Base-by-base conservation (phyloP, 208 protist species). In the Wallacemonas sp. region DNA sequence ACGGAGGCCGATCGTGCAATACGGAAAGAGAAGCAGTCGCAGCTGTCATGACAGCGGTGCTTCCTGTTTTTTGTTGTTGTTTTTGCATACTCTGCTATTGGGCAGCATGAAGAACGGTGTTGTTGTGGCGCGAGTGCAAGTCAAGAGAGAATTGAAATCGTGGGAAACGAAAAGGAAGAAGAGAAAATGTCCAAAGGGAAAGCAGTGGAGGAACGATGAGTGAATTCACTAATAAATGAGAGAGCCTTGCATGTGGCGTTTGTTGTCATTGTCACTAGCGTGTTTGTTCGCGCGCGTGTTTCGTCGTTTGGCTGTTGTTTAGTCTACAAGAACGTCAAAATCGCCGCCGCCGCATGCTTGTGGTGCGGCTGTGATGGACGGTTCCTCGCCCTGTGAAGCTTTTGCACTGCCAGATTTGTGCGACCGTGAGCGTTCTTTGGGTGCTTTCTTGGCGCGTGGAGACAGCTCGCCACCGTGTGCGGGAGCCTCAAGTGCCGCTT, bases 1-100 rank as follows among this genome's bases (percentile, higher is more conserved):
- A 49, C 44, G 44, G 44, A 49, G 44, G 19, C 17, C 44, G 44
- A 16, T 21, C 44, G 44, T 41, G 36, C 24, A 9, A 65, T 49
- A 65, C 36, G 46, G 64, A 64, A 64, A 64, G 34, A 64, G 19
- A 64, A 54, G 34, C 17, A 8, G 24, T 54, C 17, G 6, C 8
- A 48, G 21, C 19, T 41, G 34, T 64, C 24, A 64, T 48, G 24
- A 39, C 23, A 61, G 9, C 24, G 5, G 9, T 17, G 36, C 17
- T 61, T 61, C 11, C n/a, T 61, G 21, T 39, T 39, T 6, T 39
- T 8, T n/a, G n/a, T n/a, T n/a, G n/a, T n/a, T n/a, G n/a, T n/a
- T n/a, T n/a, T n/a, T n/a, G n/a, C n/a, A n/a, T n/a, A n/a, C n/a
- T n/a, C n/a, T n/a, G n/a, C n/a, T n/a, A n/a, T n/a, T n/a, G n/a